These are phyloP conservation scores for Juglanconis oblonga DNA, from an alignment of 2,329 filamentous ascomycete genomes.

Conservation along the genomic window DNA sequence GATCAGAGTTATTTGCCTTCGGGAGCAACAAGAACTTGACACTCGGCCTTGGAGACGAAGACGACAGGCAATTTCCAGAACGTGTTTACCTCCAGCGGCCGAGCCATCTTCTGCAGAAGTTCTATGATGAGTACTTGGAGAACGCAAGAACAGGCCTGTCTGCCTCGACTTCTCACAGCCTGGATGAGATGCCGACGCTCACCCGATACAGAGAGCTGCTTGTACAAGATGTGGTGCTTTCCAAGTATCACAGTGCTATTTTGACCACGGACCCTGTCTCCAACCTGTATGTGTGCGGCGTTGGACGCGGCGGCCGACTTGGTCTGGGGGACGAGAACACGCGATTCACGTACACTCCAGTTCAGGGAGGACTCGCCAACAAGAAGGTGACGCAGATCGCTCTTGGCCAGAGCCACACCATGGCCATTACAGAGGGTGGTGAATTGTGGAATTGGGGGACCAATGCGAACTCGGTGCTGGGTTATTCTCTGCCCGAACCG, in stretches of 20 bases:
- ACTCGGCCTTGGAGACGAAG: slow-evolving; percentile 89
- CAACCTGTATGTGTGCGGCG: slow-evolving; percentile 89
- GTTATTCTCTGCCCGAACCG: slow-evolving; percentile 71
- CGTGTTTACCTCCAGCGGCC: slow-evolving; percentile 74
- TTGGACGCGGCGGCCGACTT: slow-evolving; percentile 84
- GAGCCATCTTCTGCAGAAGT: slow-evolving; percentile 69
- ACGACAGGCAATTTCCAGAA: slow-evolving; percentile 91
- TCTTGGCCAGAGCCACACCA: slow-evolving; percentile 85
- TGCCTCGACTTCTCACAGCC: slow-evolving; percentile 28
- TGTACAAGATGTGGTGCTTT: slow-evolving; percentile 80
- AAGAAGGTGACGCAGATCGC: slow-evolving; percentile 76
- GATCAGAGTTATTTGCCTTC: slow-evolving; percentile 89
- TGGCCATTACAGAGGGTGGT: slow-evolving; percentile 82
- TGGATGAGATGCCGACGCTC: slow-evolving; percentile 65
- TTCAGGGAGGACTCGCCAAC: slow-evolving; percentile 72
- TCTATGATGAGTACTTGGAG: slow-evolving; percentile 67
- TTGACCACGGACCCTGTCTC: slow-evolving; percentile 83
- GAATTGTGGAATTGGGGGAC: slow-evolving; percentile 94
- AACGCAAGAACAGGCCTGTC: slow-evolving; percentile 34
- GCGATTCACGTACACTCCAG: slow-evolving; percentile 78
- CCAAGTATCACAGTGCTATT: slow-evolving; percentile 87
- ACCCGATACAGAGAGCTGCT: slow-evolving; percentile 69
- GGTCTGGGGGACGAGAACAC: slow-evolving; percentile 89
- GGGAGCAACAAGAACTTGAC: slow-evolving; percentile 96
- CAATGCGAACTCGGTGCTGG: slow-evolving; percentile 81